phyloP scores from a whole-genome alignment of 108 stramenopile genomes.

The Cyclotella atomus region DNA sequence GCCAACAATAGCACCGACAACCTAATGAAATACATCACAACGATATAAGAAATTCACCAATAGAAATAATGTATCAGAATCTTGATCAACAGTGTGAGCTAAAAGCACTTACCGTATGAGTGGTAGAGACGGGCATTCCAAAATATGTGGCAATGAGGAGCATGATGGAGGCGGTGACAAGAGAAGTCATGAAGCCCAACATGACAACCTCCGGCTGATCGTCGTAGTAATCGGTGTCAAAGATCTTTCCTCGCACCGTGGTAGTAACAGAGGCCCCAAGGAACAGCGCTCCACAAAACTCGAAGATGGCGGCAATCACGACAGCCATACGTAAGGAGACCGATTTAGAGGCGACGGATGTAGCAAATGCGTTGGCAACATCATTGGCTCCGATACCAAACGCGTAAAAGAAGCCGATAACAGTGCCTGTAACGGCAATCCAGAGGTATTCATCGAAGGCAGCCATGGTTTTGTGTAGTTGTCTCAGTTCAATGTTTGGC shows the following conservation, averaged over 20 bases:
- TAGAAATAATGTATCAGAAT: neutral
- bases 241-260: conserved; percentile 66
- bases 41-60: too few species aligned
- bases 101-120: conserved; percentile 22
- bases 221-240: conserved; percentile 44
- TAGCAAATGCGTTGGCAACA: conserved; percentile 79
- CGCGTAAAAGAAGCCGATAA: conserved; percentile 45
- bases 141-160: conserved; percentile 23
- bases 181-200: conserved; percentile 62
- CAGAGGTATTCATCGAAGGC: conserved; percentile 37
- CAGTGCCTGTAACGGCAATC: conserved; percentile 44
- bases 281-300: conserved; percentile 65
- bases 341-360: conserved; percentile 68
- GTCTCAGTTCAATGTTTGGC: neutral
- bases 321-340: conserved; percentile 67
- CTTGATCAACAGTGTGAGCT: neutral
- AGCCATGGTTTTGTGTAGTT: neutral
- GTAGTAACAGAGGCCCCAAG: conserved; percentile 59
- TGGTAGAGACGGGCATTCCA: conserved; percentile 37
- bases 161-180: conserved; percentile 52
- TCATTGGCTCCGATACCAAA: conserved; percentile 75
- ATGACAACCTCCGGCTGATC: conserved; percentile 57
- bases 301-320: conserved; percentile 59
- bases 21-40: too few species aligned
- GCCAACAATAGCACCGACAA: conserved; percentile 25